Evolutionary conservation across 1,284 basidiomycete species (phyloP).

Genomic region (Pyrrhoderma lamaoense): DNA sequence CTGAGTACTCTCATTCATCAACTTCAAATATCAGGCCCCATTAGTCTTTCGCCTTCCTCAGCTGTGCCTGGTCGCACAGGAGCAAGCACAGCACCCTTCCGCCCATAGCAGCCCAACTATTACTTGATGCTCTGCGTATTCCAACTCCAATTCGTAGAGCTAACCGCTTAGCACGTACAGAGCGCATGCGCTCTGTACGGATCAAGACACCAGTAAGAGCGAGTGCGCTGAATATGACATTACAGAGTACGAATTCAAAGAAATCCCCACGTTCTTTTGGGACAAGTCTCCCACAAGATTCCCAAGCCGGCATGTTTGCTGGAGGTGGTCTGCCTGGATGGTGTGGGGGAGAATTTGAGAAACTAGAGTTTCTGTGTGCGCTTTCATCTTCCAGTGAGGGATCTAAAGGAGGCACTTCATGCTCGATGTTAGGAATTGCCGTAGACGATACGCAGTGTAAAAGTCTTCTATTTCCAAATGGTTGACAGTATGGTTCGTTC

Average conservation of each 20-base stretch:
- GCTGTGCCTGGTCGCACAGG: neutral
- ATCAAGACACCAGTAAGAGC: constrained; percentile 60
- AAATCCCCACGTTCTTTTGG: constrained; percentile 74
- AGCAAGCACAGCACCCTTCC: constrained; percentile 11
- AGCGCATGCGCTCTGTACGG: constrained; percentile 60
- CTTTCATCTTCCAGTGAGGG: constrained; percentile 15
- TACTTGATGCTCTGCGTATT: constrained; percentile 15
- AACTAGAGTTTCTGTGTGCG: constrained; percentile 20
- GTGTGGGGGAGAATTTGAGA: constrained; percentile 19
- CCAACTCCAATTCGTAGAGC: constrained; percentile 74
- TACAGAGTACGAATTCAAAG: constrained; percentile 82
- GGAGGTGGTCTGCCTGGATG: constrained; percentile 39
- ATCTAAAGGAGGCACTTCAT: constrained; percentile 10
- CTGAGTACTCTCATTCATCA: neutral
- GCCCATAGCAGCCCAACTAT: constrained; percentile 14
- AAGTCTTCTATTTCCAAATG: constrained; percentile 82
- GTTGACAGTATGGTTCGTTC: constrained; percentile 81
- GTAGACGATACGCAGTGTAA: constrained; percentile 56
- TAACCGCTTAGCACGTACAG: constrained; percentile 69
- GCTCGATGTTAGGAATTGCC: constrained; percentile 23
- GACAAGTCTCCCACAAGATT: constrained; percentile 81
- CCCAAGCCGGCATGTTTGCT: constrained; percentile 65
- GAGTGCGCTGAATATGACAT: constrained; percentile 61
- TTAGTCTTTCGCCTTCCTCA: constrained; percentile 1
- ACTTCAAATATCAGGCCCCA: constrained; percentile 5